Conservation (phyloP, 257 asterid genomes). For the Nemophila menziesii region DNA sequence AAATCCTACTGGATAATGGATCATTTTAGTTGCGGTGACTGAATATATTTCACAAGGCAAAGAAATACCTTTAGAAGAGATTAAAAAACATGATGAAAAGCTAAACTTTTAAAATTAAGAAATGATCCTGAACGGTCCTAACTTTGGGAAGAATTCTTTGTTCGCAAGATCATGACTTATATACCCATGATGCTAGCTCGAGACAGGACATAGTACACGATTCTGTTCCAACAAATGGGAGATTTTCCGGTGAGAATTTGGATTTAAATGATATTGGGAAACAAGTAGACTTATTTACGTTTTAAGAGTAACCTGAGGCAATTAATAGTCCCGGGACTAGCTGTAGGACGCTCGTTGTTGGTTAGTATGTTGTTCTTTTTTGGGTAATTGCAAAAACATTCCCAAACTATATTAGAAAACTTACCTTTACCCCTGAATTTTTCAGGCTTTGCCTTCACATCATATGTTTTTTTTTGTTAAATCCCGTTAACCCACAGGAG, state of each 20-base stretch:
- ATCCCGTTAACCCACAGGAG: conserved; percentile 18
- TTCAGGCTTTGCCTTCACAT: conserved; percentile 30
- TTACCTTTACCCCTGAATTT: not conserved
- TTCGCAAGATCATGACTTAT: conserved; percentile 38
- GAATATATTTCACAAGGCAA: no score
- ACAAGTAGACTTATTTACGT: conserved; percentile 1
- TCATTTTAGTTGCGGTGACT: no score
- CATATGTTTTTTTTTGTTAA: conserved; percentile 22
- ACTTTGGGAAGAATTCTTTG: conserved; percentile 47
- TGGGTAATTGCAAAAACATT: conserved; percentile 3
- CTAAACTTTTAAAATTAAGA: conserved; percentile 14
- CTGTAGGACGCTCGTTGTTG: not conserved
- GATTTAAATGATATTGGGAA: conserved; percentile 11
- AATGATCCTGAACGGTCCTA: conserved; percentile 26
- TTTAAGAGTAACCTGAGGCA: not conserved
- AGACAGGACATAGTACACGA: conserved; percentile 17
- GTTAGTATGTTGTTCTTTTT: not conserved
- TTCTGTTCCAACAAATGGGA: conserved; percentile 21
- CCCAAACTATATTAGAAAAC: not conserved
- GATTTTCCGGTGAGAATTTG: conserved; percentile 8
- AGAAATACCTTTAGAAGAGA: conserved; percentile 61
- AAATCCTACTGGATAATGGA: no score
- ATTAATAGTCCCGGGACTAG: not conserved
- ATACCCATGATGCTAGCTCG: conserved; percentile 30
- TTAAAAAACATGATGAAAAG: conserved; percentile 15